A percentile compares a stretch with the other conserved stretches of the same genome.
phyloP scores from a whole-genome alignment of 1,139 yeast species.

The Geotrichum macrosporum region DNA sequence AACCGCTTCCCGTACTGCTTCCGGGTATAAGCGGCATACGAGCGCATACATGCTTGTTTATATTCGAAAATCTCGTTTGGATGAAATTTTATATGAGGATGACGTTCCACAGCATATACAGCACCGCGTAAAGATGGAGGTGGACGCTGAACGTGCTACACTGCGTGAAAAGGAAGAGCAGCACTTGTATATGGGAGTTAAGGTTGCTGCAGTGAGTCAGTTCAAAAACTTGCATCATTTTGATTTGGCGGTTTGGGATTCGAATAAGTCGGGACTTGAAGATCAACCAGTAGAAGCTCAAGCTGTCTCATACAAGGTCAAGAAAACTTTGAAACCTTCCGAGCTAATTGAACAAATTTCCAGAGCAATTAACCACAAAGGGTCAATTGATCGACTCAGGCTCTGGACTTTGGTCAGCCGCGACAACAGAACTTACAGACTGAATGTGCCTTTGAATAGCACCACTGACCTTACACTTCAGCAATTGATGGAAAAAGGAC shows the following conservation, averaged over 20 bases:
- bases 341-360: conserved; percentile 53
- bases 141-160: conserved; percentile 50
- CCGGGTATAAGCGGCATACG: conserved; percentile 61
- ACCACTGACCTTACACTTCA: conserved; percentile 42
- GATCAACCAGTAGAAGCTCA: conserved; percentile 41
- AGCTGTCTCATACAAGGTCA: conserved; percentile 52
- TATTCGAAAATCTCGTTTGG: conserved; percentile 60
- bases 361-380: conserved; percentile 38
- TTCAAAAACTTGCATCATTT: conserved; percentile 65
- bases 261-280: conserved; percentile 13
- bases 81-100: conserved; percentile 54
- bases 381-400: conserved; percentile 41
- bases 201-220: conserved; percentile 50
- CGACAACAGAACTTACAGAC: conserved; percentile 68
- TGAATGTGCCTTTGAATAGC: conserved; percentile 50
- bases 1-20: conserved; percentile 19
- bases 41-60: conserved; percentile 97
- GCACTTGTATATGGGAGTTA: conserved; percentile 62
- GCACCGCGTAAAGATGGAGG: conserved; percentile 58
- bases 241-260: conserved; percentile 49
- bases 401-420: conserved; percentile 67
- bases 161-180: conserved; percentile 73
- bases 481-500: conserved; percentile 41
- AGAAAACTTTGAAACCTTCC: conserved; percentile 53
- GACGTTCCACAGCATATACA: conserved; percentile 72